A percentile compares a stretch with the other conserved stretches of the same genome.
phyloP scores from a whole-genome alignment of 306 rosid species.

The Sophora flavescens region DNA sequence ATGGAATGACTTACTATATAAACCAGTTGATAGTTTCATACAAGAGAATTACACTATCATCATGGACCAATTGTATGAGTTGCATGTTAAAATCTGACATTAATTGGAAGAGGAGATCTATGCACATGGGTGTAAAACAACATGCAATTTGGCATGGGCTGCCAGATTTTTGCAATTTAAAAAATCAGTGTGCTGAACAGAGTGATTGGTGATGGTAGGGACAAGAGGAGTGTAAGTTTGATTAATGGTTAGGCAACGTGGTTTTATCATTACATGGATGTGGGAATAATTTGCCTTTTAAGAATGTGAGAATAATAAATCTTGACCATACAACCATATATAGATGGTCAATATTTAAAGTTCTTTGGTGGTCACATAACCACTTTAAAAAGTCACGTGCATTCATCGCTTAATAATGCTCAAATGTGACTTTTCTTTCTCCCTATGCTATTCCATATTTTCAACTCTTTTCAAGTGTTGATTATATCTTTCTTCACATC shows the following conservation, averaged over 20 bases:
- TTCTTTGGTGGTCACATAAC: too few relatives aligned
- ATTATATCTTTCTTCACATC: constrained; percentile 21
- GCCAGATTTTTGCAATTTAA: background rate
- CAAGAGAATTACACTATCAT: background rate
- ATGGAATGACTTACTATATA: background rate
- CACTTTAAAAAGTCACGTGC: too few relatives aligned
- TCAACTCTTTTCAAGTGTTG: constrained; percentile 2
- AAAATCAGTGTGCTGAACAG: background rate
- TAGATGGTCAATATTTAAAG: too few relatives aligned
- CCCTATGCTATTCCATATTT: background rate
- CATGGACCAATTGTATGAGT: background rate
- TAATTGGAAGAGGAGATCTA: constrained; percentile 2
- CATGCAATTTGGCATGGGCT: background rate
- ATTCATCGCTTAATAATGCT: background rate
- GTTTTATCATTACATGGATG: background rate
- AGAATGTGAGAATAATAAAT: too few relatives aligned
- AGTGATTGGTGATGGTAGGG: constrained; percentile 24
- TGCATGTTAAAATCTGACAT: background rate
- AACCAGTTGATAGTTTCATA: background rate
- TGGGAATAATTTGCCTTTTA: too few relatives aligned
- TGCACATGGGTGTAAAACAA: background rate
- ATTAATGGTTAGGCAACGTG: background rate
- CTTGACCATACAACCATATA: too few relatives aligned
- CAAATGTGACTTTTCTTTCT: constrained; percentile 14
- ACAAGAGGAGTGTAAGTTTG: background rate